These are phyloP conservation scores for Lumnitzera racemosa DNA, from an alignment of 345 rosid genomes.

Conservation along the genomic window DNA sequence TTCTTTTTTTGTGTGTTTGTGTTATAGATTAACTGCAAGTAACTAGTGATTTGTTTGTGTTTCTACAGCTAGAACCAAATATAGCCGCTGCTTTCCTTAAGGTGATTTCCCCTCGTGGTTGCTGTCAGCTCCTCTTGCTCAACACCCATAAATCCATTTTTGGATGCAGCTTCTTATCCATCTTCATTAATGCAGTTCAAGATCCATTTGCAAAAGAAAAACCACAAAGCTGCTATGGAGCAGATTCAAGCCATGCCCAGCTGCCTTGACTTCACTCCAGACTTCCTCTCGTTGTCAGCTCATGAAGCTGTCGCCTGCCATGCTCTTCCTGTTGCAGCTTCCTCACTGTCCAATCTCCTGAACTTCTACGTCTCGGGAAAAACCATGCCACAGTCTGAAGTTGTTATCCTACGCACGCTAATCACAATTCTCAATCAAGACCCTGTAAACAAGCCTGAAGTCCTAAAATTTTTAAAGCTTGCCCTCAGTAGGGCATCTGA, in stretches of 20 bases:
- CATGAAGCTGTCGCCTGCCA: constrained; percentile 95
- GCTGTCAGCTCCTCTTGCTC: neutral
- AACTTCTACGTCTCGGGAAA: constrained; percentile 55
- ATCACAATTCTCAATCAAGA: constrained; percentile 59
- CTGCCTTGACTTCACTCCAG: constrained; percentile 80
- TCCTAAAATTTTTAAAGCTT: constrained; percentile 47
- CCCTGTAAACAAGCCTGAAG: constrained; percentile 46
- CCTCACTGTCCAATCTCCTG: constrained; percentile 65
- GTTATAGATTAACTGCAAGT: neutral
- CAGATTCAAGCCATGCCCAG: constrained; percentile 71
- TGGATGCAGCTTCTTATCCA: neutral
- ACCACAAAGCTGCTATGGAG: constrained; percentile 42
- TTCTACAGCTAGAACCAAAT: constrained; percentile 87
- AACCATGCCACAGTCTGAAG: constrained; percentile 62
- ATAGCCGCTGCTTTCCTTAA: constrained; percentile 78
- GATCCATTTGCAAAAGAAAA: constrained; percentile 58
- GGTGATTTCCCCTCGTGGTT: constrained; percentile 35
- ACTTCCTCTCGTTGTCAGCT: constrained; percentile 75
- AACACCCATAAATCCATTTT: neutral
- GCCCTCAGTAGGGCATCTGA: constrained; percentile 53
- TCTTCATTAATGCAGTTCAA: constrained; percentile 54
- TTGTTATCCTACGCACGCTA: constrained; percentile 74
- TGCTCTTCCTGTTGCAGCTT: constrained; percentile 67
- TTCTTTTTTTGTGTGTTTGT: neutral
- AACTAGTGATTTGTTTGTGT: neutral